Evolutionary conservation across 2,329 filamentous ascomycete genomes (phyloP).

Genomic region (Talaromyces sp.): DNA sequence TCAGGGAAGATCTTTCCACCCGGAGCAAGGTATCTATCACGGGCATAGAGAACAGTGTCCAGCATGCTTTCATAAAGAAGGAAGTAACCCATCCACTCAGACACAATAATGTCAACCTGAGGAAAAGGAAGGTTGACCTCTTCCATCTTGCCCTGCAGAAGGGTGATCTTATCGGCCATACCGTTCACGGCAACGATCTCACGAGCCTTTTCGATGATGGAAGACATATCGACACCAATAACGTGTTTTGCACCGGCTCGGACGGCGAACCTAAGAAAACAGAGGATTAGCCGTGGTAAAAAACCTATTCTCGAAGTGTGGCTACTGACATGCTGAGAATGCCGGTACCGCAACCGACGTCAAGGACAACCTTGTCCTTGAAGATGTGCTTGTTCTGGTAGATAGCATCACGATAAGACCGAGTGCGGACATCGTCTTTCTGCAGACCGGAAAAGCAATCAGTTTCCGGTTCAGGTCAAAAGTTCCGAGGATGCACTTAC

Average conservation of each 20-base stretch:
- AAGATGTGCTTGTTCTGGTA: constrained; percentile 88
- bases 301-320: background rate
- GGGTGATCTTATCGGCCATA: constrained; percentile 91
- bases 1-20: constrained; percentile 96
- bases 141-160: constrained; percentile 99
- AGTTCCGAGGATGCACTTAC: constrained; percentile 51
- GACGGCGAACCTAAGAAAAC: constrained; percentile 79
- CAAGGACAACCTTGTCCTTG: constrained; percentile 78
- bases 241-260: constrained; percentile 97
- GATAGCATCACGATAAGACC: constrained; percentile 96
- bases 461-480: background rate
- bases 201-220: constrained; percentile 96
- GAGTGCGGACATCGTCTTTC: constrained; percentile 98
- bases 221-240: constrained; percentile 98
- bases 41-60: constrained; percentile 94
- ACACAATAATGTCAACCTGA: constrained; percentile 99
- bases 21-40: constrained; percentile 83
- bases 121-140: constrained; percentile 90
- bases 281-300: background rate
- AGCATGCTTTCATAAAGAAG: constrained; percentile 98
- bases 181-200: constrained; percentile 93
- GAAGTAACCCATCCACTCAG: constrained; percentile 99
- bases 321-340: constrained; percentile 88
- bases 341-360: constrained; percentile 90
- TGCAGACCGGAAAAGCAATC: constrained; percentile 38